phyloP scores from a whole-genome alignment of 2,329 filamentous ascomycete genomes.

The Venturia asperata region DNA sequence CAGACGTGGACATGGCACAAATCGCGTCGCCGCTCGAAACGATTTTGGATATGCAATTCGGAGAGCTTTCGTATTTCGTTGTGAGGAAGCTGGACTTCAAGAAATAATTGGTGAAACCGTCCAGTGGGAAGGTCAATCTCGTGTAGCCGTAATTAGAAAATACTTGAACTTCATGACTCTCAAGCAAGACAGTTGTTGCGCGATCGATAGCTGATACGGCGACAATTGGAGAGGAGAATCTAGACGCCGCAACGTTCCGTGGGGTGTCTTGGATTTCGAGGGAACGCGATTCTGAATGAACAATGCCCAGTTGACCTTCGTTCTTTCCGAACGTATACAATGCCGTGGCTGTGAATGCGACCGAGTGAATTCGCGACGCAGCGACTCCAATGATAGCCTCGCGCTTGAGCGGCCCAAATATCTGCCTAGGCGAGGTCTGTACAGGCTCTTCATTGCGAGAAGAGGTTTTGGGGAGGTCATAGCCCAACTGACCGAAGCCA shows the following conservation, averaged over 20 bases:
- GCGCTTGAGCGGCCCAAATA: constrained; percentile 86
- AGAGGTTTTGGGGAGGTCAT: constrained; percentile 60
- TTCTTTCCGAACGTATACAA: constrained; percentile 95
- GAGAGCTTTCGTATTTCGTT: constrained; percentile 55
- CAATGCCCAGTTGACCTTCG: constrained; percentile 83
- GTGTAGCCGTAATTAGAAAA: constrained; percentile 96
- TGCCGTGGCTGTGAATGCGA: constrained; percentile 72
- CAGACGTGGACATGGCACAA: constrained; percentile 73
- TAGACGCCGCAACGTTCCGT: constrained; percentile 78
- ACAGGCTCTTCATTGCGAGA: constrained; percentile 76
- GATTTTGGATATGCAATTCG: constrained; percentile 67
- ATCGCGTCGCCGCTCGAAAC: constrained; percentile 86
- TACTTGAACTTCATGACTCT: constrained; percentile 83
- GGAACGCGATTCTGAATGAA: constrained; percentile 90
- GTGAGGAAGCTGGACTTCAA: constrained; percentile 56
- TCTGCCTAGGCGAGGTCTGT: constrained; percentile 72
- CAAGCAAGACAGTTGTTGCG: constrained; percentile 77
- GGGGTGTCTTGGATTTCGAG: constrained; percentile 76
- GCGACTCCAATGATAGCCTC: constrained; percentile 75
- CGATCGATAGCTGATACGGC: constrained; percentile 84
- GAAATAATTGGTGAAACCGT: constrained; percentile 63
- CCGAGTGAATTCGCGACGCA: constrained; percentile 85
- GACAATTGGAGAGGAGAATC: constrained; percentile 64
- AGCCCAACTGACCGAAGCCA: constrained; percentile 77
- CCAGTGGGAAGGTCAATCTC: constrained; percentile 75